phyloP scores from a whole-genome alignment of 441 rosid species.

The Bruguiera hainesii region DNA sequence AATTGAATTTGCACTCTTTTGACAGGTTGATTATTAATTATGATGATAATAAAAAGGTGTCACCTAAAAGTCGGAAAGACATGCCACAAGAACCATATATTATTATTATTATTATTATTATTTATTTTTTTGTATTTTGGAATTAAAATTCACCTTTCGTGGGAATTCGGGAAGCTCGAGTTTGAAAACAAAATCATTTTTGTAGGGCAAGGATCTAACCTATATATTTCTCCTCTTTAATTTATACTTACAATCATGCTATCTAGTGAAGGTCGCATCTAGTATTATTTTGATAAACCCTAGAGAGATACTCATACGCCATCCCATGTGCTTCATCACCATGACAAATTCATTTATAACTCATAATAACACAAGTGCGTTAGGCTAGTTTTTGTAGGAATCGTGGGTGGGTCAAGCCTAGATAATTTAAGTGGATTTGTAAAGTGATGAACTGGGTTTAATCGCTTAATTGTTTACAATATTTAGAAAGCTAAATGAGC shows the following conservation, averaged over 20 bases:
- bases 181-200: not conserved
- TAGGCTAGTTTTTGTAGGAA: conserved; percentile 11
- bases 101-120: no score
- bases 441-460: conserved; percentile 13
- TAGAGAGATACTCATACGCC: not conserved
- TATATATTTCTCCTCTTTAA: not conserved
- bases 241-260: not conserved
- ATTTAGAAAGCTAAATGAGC: conserved; percentile 15
- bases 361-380: not conserved
- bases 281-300: not conserved
- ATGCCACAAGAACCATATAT: not conserved
- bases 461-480: conserved; percentile 18
- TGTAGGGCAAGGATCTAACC: not conserved
- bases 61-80: not conserved
- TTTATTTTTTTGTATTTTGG: no score
- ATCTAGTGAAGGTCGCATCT: not conserved
- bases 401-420: conserved; percentile 28
- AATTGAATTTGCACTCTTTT: not conserved
- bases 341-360: not conserved
- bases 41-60: not conserved
- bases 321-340: not conserved
- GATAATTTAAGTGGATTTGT: conserved; percentile 22
- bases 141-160: no score
- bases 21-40: not conserved
- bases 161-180: no score